Evolutionary conservation across 164 flowering plant species (phyloP).

Genomic region (Saururus chinensis): DNA sequence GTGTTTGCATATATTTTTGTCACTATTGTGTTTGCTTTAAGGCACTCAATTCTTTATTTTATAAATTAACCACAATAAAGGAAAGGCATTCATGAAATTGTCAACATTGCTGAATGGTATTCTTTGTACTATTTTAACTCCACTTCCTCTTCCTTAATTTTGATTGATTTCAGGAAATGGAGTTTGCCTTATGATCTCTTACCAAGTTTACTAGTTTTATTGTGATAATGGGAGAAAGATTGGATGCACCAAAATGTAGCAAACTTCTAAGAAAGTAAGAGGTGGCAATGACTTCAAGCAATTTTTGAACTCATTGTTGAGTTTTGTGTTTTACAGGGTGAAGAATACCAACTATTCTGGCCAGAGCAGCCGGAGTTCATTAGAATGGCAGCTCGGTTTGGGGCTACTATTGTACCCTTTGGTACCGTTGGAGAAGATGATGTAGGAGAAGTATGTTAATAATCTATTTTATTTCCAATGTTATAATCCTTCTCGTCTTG

Average conservation of each 20-base stretch:
- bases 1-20: background rate
- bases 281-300: background rate
- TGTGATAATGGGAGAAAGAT: no score
- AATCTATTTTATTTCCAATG: background rate
- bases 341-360: conserved; percentile 73
- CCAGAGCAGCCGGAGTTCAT: conserved; percentile 86
- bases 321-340: conserved; percentile 46
- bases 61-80: background rate
- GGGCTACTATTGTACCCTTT: conserved; percentile 87
- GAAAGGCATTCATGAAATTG: background rate
- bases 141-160: no score
- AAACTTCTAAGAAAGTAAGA: no score
- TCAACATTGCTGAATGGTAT: background rate
- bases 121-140: background rate
- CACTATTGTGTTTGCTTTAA: background rate
- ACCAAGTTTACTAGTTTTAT: no score
- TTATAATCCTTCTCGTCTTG: no score
- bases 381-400: conserved; percentile 86
- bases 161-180: no score
- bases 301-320: background rate
- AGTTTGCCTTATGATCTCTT: no score
- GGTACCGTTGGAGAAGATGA: conserved; percentile 89
- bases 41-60: background rate
- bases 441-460: conserved; percentile 39
- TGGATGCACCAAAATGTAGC: no score